Conservation (phyloP, 495 filamentous ascomycete genomes). For the Hypoxylon lienhwacheense region DNA sequence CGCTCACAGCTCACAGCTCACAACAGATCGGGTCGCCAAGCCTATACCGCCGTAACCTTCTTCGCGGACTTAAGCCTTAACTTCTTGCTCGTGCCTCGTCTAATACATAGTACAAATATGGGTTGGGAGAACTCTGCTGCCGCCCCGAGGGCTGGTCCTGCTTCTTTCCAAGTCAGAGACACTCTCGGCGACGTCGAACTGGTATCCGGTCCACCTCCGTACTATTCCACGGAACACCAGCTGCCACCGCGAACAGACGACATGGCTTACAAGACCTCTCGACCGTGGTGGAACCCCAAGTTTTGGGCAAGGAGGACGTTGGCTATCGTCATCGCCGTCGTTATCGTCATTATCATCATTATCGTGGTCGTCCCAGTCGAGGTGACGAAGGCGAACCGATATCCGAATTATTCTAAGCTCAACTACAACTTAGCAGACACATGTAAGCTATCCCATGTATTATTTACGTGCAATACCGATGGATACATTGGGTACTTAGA, state of each 20-base stretch:
- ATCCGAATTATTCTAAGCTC: constrained; percentile 45
- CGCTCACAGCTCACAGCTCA: no score
- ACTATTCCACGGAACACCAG: constrained; percentile 21
- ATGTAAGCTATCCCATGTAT: constrained; percentile 32
- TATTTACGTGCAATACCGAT: no score
- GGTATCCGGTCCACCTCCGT: constrained; percentile 27
- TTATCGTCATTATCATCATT: constrained; percentile 48
- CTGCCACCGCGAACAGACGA: constrained; percentile 11
- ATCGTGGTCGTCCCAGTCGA: constrained; percentile 56
- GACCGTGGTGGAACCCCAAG: constrained; percentile 53
- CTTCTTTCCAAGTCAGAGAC: constrained; percentile 32
- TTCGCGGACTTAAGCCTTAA: constrained; percentile 19
- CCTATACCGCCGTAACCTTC: constrained; percentile 1
- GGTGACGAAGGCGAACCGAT: constrained; percentile 50
- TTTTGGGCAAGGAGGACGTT: constrained; percentile 53
- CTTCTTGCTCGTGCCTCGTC: constrained; percentile 5
- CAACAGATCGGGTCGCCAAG: constrained; percentile 15
- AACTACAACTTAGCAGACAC: constrained; percentile 43
- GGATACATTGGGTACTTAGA: no score
- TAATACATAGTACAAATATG: constrained; percentile 24
- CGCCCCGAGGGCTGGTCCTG: constrained; percentile 24
- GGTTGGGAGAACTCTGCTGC: constrained; percentile 27
- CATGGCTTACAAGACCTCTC: constrained; percentile 14
- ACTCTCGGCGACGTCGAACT: constrained; percentile 23
- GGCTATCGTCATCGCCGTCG: constrained; percentile 43